Conservation (phyloP, 1,139 yeast genomes). For the Yamadazyma friedrichii region DNA sequence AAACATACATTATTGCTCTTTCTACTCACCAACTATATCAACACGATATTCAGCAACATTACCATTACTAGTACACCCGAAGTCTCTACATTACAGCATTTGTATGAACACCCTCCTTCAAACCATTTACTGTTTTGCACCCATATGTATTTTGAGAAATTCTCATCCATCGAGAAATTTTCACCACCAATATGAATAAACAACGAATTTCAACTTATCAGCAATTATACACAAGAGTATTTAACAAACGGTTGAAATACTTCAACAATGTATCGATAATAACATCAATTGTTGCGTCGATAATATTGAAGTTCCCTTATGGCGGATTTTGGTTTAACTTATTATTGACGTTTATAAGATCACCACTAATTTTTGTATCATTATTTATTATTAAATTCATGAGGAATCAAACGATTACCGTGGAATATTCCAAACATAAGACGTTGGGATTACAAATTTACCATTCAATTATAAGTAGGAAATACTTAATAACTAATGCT, state of each 20-base stretch:
- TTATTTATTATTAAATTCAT: slow-evolving; percentile 42
- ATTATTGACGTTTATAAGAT: slow-evolving; percentile 25
- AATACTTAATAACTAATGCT: slow-evolving; percentile 32
- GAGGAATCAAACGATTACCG: slow-evolving; percentile 51
- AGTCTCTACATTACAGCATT: too few species aligned
- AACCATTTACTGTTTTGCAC: too few species aligned
- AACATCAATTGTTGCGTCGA: slow-evolving; percentile 25
- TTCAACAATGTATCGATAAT: slow-evolving; percentile 32
- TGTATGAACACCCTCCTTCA: too few species aligned
- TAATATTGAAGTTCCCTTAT: slow-evolving; percentile 27
- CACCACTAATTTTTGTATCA: slow-evolving; percentile 31
- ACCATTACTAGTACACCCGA: too few species aligned
- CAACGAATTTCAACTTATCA: slow-evolving; percentile 14
- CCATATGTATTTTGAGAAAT: too few species aligned
- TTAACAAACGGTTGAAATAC: slow-evolving; percentile 35
- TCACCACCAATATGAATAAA: slow-evolving; percentile 9
- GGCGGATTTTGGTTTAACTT: slow-evolving; percentile 33
- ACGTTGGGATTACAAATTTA: slow-evolving; percentile 49
- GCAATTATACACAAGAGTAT: slow-evolving; percentile 30
- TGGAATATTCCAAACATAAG: slow-evolving; percentile 49
- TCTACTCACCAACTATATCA: too few species aligned
- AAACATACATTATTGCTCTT: too few species aligned
- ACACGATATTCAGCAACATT: too few species aligned
- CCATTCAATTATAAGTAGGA: slow-evolving; percentile 44
- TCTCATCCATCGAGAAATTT: neutral